Conservation (phyloP, 1,284 basidiomycete species). For the Crucibulum parvulum region DNA sequence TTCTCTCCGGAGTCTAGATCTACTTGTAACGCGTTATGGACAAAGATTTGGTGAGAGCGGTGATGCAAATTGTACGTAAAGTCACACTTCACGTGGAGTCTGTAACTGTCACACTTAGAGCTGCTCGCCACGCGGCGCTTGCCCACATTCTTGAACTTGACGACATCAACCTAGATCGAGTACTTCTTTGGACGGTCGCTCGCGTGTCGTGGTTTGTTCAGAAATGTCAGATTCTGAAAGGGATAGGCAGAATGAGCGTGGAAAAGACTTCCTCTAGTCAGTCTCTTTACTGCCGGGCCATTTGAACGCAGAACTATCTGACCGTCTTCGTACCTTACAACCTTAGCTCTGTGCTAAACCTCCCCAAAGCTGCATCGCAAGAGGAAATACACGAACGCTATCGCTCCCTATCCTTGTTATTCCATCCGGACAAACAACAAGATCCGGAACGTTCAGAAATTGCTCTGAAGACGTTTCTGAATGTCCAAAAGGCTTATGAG, state of each 20-base stretch:
- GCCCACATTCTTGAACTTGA: too few species aligned
- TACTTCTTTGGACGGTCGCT: too few species aligned
- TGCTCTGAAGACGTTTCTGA: constrained; percentile 72
- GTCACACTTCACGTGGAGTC: too few species aligned
- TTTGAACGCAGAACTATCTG: not conserved
- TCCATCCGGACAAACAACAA: constrained; percentile 87
- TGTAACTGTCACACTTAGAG: too few species aligned
- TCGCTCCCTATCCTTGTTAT: constrained; percentile 74
- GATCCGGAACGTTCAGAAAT: constrained; percentile 61
- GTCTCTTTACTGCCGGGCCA: not conserved
- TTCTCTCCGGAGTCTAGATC: too few species aligned
- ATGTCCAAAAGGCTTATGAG: constrained; percentile 83
- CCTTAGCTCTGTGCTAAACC: constrained; percentile 69
- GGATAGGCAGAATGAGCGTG: not conserved
- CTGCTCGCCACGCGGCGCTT: too few species aligned
- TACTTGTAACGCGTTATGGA: too few species aligned
- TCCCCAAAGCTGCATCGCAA: constrained; percentile 67
- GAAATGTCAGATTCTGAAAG: too few species aligned
- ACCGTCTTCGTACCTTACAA: not conserved
- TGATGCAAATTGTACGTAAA: too few species aligned
- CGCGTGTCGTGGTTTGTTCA: too few species aligned
- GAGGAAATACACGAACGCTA: constrained; percentile 79
- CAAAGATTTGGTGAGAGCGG: too few species aligned
- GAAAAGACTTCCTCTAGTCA: not conserved
- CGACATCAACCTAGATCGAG: too few species aligned